Conservation (phyloP, 2,329 filamentous ascomycete species). For the Helminthosporium solani region DNA sequence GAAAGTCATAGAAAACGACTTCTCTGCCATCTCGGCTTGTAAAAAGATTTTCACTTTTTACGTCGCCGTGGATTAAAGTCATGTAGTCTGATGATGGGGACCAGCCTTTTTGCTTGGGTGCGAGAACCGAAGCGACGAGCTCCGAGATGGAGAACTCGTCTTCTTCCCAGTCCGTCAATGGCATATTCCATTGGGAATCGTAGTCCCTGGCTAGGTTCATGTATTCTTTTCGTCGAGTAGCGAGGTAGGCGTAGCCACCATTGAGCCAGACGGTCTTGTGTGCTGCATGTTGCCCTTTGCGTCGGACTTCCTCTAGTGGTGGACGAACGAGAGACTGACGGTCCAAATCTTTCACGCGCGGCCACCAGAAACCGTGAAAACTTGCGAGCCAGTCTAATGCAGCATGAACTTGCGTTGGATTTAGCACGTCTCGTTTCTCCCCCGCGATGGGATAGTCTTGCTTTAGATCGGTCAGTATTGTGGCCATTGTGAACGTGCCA, state of each 20-base stretch:
- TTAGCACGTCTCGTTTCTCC: slow-evolving; percentile 54
- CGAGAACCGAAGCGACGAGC: slow-evolving; percentile 54
- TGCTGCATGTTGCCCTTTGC: slow-evolving; percentile 26
- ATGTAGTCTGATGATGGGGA: slow-evolving; percentile 47
- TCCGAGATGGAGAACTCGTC: slow-evolving; percentile 51
- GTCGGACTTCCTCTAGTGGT: slow-evolving; percentile 55
- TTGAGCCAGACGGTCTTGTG: slow-evolving; percentile 57
- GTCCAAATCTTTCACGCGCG: slow-evolving; percentile 22
- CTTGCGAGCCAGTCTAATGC: slow-evolving; percentile 63
- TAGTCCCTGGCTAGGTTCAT: slow-evolving; percentile 48
- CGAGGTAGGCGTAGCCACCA: slow-evolving; percentile 69
- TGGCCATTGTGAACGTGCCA: slow-evolving; percentile 50
- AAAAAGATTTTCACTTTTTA: slow-evolving; percentile 70
- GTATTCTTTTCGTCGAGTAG: slow-evolving; percentile 62
- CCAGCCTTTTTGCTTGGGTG: slow-evolving; percentile 16
- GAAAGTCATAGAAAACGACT: slow-evolving; percentile 69
- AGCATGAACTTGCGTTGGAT: slow-evolving; percentile 50
- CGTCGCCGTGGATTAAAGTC: slow-evolving; percentile 67
- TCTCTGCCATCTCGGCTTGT: slow-evolving; percentile 51
- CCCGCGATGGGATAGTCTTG: slow-evolving; percentile 57
- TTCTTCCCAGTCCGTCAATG: slow-evolving; percentile 46
- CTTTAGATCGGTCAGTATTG: slow-evolving; percentile 59
- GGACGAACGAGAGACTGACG: slow-evolving; percentile 50
- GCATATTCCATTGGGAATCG: slow-evolving; percentile 57
- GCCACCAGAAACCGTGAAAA: slow-evolving; percentile 61